Conservation (phyloP, 2,329 filamentous ascomycete genomes). For the Pseudogymnoascus sp. region DNA sequence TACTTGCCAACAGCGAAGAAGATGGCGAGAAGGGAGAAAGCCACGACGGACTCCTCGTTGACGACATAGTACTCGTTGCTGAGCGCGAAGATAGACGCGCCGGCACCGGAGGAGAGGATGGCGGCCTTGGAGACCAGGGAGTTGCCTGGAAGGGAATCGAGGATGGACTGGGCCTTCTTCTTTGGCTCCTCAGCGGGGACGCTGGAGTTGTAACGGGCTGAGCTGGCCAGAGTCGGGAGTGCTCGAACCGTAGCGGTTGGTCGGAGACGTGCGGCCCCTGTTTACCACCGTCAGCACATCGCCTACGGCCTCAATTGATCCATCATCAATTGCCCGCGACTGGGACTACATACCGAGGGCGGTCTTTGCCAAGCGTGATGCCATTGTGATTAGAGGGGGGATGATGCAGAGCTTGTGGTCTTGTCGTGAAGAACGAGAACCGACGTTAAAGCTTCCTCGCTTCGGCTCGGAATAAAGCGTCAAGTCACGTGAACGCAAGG, state of each 20-base stretch:
- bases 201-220: constrained; percentile 62
- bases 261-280: constrained; percentile 82
- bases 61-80: constrained; percentile 99
- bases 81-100: constrained; percentile 87
- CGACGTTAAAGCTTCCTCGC: constrained; percentile 16
- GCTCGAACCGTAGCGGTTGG: constrained; percentile 68
- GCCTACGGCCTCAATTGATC: constrained; percentile 18
- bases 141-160: constrained; percentile 89
- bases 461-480: constrained; percentile 8
- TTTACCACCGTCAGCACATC: constrained; percentile 13
- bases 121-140: constrained; percentile 92
- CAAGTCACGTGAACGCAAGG: constrained; percentile 12
- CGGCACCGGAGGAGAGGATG: constrained; percentile 88
- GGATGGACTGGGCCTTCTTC: constrained; percentile 91
- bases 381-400: constrained; percentile 72
- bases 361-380: constrained; percentile 93
- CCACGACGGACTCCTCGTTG: constrained; percentile 97
- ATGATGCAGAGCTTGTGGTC: constrained; percentile 37
- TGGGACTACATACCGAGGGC: constrained; percentile 69
- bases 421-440: constrained; percentile 22
- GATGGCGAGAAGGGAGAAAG: constrained; percentile 84
- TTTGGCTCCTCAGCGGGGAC: constrained; percentile 84
- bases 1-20: constrained; percentile 91
- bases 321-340: constrained; percentile 12
- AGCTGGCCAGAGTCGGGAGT: constrained; percentile 66